Conservation (phyloP, 2,329 filamentous ascomycete species). For the Hirsutella rhossiliensis region DNA sequence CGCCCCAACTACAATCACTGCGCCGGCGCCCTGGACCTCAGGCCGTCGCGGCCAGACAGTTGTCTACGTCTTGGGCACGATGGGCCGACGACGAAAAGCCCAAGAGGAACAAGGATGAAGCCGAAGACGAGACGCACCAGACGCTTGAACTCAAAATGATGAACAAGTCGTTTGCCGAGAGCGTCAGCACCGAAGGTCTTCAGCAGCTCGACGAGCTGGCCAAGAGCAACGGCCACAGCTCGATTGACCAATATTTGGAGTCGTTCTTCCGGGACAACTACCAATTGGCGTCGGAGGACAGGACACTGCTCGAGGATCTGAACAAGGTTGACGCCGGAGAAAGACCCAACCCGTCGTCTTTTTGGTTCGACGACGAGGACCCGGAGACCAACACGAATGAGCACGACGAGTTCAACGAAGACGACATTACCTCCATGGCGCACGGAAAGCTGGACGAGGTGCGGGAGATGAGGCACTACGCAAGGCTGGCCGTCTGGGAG, state of each 20-base stretch:
- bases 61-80: neutral
- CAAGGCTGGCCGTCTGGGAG: conserved; percentile 83
- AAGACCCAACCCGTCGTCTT: conserved; percentile 23
- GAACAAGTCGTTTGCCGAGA: conserved; percentile 16
- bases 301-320: conserved; percentile 18
- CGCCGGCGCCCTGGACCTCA: conserved; percentile 11
- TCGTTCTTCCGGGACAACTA: conserved; percentile 12
- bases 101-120: neutral
- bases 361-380: conserved; percentile 40
- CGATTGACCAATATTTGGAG: conserved; percentile 20
- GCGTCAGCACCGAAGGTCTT: conserved; percentile 18
- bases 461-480: conserved; percentile 79
- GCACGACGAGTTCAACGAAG: conserved; percentile 56
- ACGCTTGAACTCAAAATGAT: conserved; percentile 17
- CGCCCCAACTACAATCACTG: conserved; percentile 11
- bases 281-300: conserved; percentile 14
- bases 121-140: conserved; percentile 6
- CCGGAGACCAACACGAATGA: conserved; percentile 37
- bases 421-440: conserved; percentile 73
- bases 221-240: conserved; percentile 19
- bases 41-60: conserved; percentile 8
- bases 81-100: neutral
- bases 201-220: conserved; percentile 22
- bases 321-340: conserved; percentile 17
- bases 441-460: conserved; percentile 83